Conservation (phyloP, 495 filamentous ascomycete genomes). For the Neurospora africana region DNA sequence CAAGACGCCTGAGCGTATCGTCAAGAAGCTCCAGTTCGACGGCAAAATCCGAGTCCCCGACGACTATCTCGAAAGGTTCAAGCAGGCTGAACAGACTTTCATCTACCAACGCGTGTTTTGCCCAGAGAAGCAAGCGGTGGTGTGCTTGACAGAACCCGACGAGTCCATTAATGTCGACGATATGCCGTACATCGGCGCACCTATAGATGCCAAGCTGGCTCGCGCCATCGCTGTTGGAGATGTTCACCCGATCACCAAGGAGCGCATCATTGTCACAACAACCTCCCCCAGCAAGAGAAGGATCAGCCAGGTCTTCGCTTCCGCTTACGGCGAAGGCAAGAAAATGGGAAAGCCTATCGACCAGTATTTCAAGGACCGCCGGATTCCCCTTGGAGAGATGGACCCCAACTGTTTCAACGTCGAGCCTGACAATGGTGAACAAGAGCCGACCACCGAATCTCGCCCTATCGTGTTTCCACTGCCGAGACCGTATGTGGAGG, state of each 20-base stretch:
- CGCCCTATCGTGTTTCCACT: conserved; percentile 35
- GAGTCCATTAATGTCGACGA: conserved; percentile 48
- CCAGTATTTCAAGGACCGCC: conserved; percentile 61
- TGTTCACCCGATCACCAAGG: conserved; percentile 81
- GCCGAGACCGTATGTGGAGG: conserved; percentile 37
- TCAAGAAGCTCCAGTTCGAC: conserved; percentile 77
- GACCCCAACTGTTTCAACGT: conserved; percentile 67
- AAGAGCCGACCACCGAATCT: conserved; percentile 15
- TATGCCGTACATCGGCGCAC: conserved; percentile 68
- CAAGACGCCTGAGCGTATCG: conserved; percentile 71
- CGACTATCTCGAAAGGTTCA: conserved; percentile 67
- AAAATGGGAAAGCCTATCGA: conserved; percentile 58
- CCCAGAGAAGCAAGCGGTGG: conserved; percentile 54
- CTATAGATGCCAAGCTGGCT: conserved; percentile 59
- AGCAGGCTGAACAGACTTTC: conserved; percentile 83
- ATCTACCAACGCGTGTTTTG: conserved; percentile 92
- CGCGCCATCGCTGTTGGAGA: conserved; percentile 71
- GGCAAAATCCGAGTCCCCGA: conserved; percentile 69
- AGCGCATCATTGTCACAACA: conserved; percentile 41
- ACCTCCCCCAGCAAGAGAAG: conserved; percentile 28
- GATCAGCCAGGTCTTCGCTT: conserved; percentile 24
- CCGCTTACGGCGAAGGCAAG: conserved; percentile 24
- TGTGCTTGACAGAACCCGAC: conserved; percentile 58
- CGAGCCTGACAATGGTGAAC: conserved; percentile 13
- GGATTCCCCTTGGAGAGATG: conserved; percentile 74